Base-by-base conservation (phyloP, 202 grass and related monocot species). In the Digitaria exilis region DNA sequence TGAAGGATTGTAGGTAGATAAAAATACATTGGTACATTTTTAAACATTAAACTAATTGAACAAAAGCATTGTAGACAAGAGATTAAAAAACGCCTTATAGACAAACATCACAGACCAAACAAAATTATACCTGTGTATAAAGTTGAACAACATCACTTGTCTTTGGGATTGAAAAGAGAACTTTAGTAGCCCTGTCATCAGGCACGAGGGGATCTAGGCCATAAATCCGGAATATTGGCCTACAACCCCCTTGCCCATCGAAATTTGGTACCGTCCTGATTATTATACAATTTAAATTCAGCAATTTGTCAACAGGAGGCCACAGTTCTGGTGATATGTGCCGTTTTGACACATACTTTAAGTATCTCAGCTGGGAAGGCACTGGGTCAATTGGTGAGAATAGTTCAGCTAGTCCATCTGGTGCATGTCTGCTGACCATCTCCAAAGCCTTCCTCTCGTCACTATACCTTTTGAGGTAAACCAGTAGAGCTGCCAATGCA, bases 311-410 rank as follows among this genome's bases (percentile, higher is more conserved):
- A 80, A 17, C 59, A 9, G 86, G 90, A 58, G 90, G 90, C 83
- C 90, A 92, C 48, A 48, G 12, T 79, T 92, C 68, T 19, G 74
- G 89, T 81, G 87, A 83, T 71, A 52, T 85, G 86, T 90, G 90
- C 76, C 87, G 81, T 59, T 84, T 93, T 41, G 96, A 94, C 76
- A 99, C 89, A 87, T 94, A 99, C 26, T 92, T 86, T 84, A 99
- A 88, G 81, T 99, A 99, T 83, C 90, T 89, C 52, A 92, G 15
- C 44, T 92, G 90, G 80, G 90, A 92, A 86, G 90, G 86, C 31
- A 67, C 39, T 34, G 86, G 90, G 31, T 92, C 65, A 58, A 92
- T 30, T 29, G 90, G 90, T 45, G 90, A 83, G 75, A 84, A 89
- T 25, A 89, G 67, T 64, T 89, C 83, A 71, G 88, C 48, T 54